Percentiles rank a stretch among this genome's conserved stretches.
These are phyloP conservation scores for Paraleonurus japonicus DNA, from an alignment of 257 asterid species.

Conservation along the genomic window DNA sequence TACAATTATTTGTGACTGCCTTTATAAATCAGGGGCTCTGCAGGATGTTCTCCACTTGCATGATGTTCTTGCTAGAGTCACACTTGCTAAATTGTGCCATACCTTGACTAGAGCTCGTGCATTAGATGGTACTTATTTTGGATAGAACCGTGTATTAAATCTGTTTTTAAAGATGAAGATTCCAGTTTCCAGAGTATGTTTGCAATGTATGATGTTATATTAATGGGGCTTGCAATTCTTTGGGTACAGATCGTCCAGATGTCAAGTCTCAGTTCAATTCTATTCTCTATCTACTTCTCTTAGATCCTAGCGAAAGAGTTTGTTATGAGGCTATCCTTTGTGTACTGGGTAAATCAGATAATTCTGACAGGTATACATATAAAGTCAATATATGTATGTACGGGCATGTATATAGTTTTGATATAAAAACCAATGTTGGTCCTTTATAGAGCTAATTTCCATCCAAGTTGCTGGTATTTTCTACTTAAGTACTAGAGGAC, in stretches of 20 bases:
- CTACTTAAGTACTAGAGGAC: not conserved
- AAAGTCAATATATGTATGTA: not conserved
- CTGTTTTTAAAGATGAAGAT: not conserved
- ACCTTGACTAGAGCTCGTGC: constrained; percentile 74
- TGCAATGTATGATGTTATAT: constrained; percentile 2
- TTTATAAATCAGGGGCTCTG: constrained; percentile 62
- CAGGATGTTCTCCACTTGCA: constrained; percentile 86
- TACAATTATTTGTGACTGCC: constrained; percentile 21
- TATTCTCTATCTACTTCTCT: constrained; percentile 74
- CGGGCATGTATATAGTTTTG: not conserved
- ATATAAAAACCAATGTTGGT: not conserved
- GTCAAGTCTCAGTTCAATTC: constrained; percentile 66
- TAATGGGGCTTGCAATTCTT: constrained; percentile 21
- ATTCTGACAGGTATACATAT: constrained; percentile 62
- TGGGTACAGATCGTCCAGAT: constrained; percentile 66
- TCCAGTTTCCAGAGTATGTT: not conserved
- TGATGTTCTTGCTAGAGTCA: constrained; percentile 91
- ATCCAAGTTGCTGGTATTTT: not conserved
- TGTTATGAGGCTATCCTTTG: constrained; percentile 86
- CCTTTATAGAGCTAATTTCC: not conserved
- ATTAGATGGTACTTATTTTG: constrained; percentile 58
- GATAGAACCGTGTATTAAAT: not conserved
- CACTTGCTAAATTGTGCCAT: constrained; percentile 80
- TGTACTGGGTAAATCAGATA: constrained; percentile 75
- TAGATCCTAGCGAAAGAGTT: constrained; percentile 91